Conservation (phyloP, 495 filamentous ascomycete genomes). For the Hypoxylon crocopeplum region DNA sequence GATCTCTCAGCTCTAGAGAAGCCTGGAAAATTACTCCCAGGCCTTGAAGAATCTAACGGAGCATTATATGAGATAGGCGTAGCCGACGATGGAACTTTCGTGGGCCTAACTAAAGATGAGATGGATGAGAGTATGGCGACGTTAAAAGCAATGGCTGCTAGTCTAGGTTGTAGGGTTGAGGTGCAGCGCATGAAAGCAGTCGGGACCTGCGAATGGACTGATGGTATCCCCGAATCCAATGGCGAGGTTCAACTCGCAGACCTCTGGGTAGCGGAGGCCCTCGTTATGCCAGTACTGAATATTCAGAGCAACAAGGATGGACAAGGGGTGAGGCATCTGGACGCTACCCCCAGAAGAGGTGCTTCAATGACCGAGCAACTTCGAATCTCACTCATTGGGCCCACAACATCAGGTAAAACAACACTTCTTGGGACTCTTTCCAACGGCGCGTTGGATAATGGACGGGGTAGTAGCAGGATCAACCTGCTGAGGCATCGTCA, state of each 20-base stretch:
- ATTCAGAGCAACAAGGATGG: slow-evolving; percentile 12
- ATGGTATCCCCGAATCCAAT: slow-evolving; percentile 38
- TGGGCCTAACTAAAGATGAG: slow-evolving; percentile 89
- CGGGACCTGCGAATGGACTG: slow-evolving; percentile 82
- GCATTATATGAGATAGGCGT: slow-evolving; percentile 97
- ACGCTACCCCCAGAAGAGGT: slow-evolving; percentile 32
- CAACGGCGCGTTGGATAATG: slow-evolving; percentile 88
- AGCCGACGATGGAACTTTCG: slow-evolving; percentile 89
- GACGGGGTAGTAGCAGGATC: slow-evolving; percentile 84
- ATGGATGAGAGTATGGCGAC: slow-evolving; percentile 87
- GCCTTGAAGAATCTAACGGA: slow-evolving; percentile 89
- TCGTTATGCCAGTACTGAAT: slow-evolving; percentile 51
- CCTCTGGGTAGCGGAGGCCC: slow-evolving; percentile 89
- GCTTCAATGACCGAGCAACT: slow-evolving; percentile 71
- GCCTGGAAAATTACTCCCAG: slow-evolving; percentile 71
- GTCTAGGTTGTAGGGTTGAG: slow-evolving; percentile 87
- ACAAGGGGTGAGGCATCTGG: slow-evolving; percentile 5
- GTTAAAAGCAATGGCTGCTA: slow-evolving; percentile 86
- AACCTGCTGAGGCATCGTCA: slow-evolving; percentile 93
- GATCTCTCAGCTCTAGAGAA: slow-evolving; percentile 62
- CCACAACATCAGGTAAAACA: slow-evolving; percentile 93
- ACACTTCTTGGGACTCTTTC: slow-evolving; percentile 88
- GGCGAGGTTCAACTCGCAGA: slow-evolving; percentile 52
- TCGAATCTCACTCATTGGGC: slow-evolving; percentile 87
- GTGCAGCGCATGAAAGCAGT: slow-evolving; percentile 84